Base-by-base conservation (phyloP, 176 grass and related monocot species). In the Oryza meyeriana region DNA sequence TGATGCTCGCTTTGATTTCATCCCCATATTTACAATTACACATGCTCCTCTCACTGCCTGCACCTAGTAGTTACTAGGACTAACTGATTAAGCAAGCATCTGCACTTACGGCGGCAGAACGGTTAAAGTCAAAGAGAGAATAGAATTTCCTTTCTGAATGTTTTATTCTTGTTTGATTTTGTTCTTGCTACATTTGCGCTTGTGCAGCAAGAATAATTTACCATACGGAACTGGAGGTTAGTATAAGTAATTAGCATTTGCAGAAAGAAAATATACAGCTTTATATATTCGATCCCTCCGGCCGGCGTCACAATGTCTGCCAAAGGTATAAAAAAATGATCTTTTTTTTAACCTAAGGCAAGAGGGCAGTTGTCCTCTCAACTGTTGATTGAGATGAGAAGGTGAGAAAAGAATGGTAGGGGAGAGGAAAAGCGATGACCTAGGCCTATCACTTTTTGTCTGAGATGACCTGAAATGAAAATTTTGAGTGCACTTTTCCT, bases 371-470 rank as follows among this genome's bases (percentile, higher is more conserved):
- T 57, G 69, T 64, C 69, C 31, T 27, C n/a, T 69, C 8, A 40
- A 74, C 71, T 85, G 70, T 80, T 27, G 82, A 76, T 85, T 70
- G 20, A 64, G 52, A 85, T 41, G 12, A 64, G 52, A 81, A 76
- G 63, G 82, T 85, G 64, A 85, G 77, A 85, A 89, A 76, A 62
- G 87, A 85, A 80, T 64, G 65, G 71, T 32, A 13, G 8, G 1
- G 62, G 28, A 41, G 64, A 34, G 30, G 47, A 57, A 89, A 85
- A 72, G 72, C 25, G 11, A 72, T 59, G 14, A 61, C 24, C 74
- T 50, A 13, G 14, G 47, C 24, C 74, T 50, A 13, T 33, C 71
- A 48, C 58, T 79, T 76, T 32, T 8, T 66, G 61, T 38, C 59
- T 29, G 69, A 27, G 62, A 79, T 84, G 75, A 75, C 69, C 39